Percentiles rank a stretch among this genome's conserved stretches.
These are phyloP conservation scores for Phytophthora niederhauseri DNA, from an alignment of 352 stramenopile species.

Conservation along the genomic window DNA sequence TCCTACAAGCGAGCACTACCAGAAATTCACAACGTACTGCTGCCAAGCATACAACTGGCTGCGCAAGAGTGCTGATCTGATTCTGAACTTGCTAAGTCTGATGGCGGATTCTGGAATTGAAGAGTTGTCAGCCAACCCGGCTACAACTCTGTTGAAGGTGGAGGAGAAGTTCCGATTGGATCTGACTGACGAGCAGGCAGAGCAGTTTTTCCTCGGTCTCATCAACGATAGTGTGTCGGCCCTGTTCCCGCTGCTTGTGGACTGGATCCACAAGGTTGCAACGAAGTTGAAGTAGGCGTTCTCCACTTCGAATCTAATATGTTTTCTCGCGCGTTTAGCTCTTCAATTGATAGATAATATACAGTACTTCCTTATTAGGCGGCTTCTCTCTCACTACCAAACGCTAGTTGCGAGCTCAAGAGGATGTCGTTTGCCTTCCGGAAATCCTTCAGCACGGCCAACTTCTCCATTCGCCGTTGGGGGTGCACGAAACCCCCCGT, in stretches of 20 bases:
- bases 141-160: constrained; percentile 88
- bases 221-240: constrained; percentile 96
- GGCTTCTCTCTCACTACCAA: constrained; percentile 25
- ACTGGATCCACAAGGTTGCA: constrained; percentile 89
- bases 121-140: constrained; percentile 84
- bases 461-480: constrained; percentile 22
- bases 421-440: constrained; percentile 47
- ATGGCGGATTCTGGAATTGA: constrained; percentile 99
- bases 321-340: constrained; percentile 17
- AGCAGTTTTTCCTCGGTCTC: constrained; percentile 96
- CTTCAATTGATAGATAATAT: constrained; percentile 29
- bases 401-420: constrained; percentile 44
- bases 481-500: constrained; percentile 16
- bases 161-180: constrained; percentile 98
- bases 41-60: constrained; percentile 95
- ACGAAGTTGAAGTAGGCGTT: constrained; percentile 58
- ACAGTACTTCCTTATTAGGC: constrained; percentile 20
- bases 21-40: constrained; percentile 94
- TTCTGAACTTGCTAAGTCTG: constrained; percentile 98
- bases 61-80: constrained; percentile 97
- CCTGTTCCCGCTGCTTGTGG: constrained; percentile 88
- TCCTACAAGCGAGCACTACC: constrained; percentile 91
- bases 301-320: constrained; percentile 13
- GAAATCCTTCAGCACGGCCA: constrained; percentile 59
- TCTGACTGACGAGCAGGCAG: constrained; percentile 97